A percentile compares a stretch with the other conserved stretches of the same genome.
Conservation (phyloP, 2,329 filamentous ascomycete species). For the Xylariaceae sp. region DNA sequence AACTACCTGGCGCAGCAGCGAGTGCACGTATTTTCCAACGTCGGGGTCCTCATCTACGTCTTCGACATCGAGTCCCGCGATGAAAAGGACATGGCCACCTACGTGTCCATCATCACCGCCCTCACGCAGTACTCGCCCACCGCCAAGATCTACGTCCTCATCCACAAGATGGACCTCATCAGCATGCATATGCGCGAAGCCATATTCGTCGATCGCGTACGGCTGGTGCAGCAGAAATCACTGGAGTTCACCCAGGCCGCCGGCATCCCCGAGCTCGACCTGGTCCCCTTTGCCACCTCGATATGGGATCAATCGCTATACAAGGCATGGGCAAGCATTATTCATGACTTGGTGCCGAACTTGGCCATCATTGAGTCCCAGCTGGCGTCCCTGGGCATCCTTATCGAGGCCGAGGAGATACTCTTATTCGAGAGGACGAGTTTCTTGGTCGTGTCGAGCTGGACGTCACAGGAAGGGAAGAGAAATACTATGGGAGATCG, state of each 20-base stretch:
- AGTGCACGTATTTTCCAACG: constrained; percentile 92
- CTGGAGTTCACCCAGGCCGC: constrained; percentile 45
- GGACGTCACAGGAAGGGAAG: constrained; percentile 68
- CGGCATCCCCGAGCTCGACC: constrained; percentile 48
- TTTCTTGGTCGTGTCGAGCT: constrained; percentile 92
- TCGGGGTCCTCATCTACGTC: constrained; percentile 96
- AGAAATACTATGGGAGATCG: constrained; percentile 87
- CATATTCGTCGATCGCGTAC: constrained; percentile 78
- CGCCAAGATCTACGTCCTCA: constrained; percentile 86
- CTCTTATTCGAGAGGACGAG: constrained; percentile 93
- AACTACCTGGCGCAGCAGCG: constrained; percentile 96
- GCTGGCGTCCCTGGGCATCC: constrained; percentile 71
- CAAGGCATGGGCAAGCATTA: constrained; percentile 97
- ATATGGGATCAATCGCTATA: constrained; percentile 99
- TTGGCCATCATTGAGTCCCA: constrained; percentile 81
- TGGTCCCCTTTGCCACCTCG: constrained; percentile 88
- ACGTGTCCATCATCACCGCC: constrained; percentile 83
- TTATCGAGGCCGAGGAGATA: constrained; percentile 89
- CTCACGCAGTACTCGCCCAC: constrained; percentile 75
- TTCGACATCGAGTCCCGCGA: constrained; percentile 98
- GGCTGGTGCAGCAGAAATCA: constrained; percentile 70
- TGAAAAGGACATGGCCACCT: constrained; percentile 86
- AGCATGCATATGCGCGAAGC: constrained; percentile 70
- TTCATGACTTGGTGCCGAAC: constrained; percentile 96
- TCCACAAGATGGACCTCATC: constrained; percentile 99